These are phyloP conservation scores for Cytospora piceae DNA, from an alignment of 2,329 filamentous ascomycete species.

Conservation along the genomic window DNA sequence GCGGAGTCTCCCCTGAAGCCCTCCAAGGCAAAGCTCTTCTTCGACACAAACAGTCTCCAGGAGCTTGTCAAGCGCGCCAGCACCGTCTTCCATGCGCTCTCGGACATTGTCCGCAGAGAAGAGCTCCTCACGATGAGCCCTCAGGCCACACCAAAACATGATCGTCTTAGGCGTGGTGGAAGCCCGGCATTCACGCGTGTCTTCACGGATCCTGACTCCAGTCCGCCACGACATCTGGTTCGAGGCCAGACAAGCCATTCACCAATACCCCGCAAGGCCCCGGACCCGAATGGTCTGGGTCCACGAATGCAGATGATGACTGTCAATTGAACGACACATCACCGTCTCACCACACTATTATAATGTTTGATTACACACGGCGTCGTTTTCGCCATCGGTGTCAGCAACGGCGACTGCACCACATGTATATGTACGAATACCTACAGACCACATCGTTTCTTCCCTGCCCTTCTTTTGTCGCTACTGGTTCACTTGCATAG, in stretches of 20 bases:
- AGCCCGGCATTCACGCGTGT: slow-evolving; percentile 71
- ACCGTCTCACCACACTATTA: slow-evolving; percentile 17
- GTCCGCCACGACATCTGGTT: slow-evolving; percentile 54
- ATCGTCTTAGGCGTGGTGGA: slow-evolving; percentile 54
- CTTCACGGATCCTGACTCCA: slow-evolving; percentile 64
- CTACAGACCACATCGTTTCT: slow-evolving; percentile 29
- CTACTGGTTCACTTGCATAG: slow-evolving; percentile 29
- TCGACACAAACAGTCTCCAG: slow-evolving; percentile 70
- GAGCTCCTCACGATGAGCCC: slow-evolving; percentile 64
- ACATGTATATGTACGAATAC: slow-evolving; percentile 31
- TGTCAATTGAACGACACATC: slow-evolving; percentile 49
- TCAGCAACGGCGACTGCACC: slow-evolving; percentile 22
- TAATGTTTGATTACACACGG: slow-evolving; percentile 31
- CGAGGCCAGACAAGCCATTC: slow-evolving; percentile 60
- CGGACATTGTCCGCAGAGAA: slow-evolving; percentile 61
- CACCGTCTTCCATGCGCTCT: slow-evolving; percentile 61
- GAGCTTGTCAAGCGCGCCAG: slow-evolving; percentile 66
- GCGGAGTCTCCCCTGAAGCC: slow-evolving; percentile 40
- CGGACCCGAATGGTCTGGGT: slow-evolving; percentile 54
- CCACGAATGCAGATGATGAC: slow-evolving; percentile 68
- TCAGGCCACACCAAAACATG: slow-evolving; percentile 52
- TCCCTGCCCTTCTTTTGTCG: slow-evolving; percentile 13
- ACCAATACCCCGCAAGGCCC: slow-evolving; percentile 52
- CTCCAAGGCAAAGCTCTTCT: slow-evolving; percentile 61
- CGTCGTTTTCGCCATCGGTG: slow-evolving; percentile 7